phyloP scores from a whole-genome alignment of 805 yeast species.

The Grigorovia yakushimaensis region DNA sequence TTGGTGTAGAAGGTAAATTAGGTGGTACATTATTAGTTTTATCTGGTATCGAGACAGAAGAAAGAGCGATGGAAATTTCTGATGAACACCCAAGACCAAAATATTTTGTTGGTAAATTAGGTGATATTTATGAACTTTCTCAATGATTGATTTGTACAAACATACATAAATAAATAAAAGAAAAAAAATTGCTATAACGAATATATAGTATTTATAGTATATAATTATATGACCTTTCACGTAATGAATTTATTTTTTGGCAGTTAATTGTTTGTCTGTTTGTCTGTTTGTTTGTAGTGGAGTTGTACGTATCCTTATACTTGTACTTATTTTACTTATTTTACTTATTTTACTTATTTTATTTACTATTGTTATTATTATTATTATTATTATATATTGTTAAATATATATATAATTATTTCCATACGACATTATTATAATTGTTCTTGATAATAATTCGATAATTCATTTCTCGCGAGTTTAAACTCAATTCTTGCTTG shows the following conservation, averaged over 20 bases:
- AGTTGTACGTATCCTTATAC: too few species aligned
- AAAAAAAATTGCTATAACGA: too few species aligned
- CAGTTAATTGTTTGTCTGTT: too few species aligned
- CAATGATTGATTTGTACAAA: slow-evolving; percentile 4
- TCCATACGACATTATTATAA: slow-evolving; percentile 9
- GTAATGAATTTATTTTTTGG: too few species aligned
- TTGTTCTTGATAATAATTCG: slow-evolving; percentile 34
- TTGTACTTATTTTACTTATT: too few species aligned
- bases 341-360: too few species aligned
- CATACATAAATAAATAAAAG: background rate
- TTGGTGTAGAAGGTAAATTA: slow-evolving; percentile 80
- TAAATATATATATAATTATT: background rate
- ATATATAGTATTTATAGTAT: too few species aligned
- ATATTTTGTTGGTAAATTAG: slow-evolving; percentile 59
- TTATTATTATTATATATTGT: background rate
- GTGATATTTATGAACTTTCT: slow-evolving; percentile 57
- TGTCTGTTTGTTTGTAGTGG: too few species aligned
- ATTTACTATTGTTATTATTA: background rate
- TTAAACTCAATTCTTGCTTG: slow-evolving; percentile 41
- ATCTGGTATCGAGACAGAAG: slow-evolving; percentile 83
- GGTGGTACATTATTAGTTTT: slow-evolving; percentile 74
- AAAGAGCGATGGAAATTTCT: slow-evolving; percentile 36
- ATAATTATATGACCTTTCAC: too few species aligned
- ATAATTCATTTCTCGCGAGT: slow-evolving; percentile 37
- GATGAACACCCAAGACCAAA: slow-evolving; percentile 42